phyloP scores from a whole-genome alignment of 768 basidiomycete species.

The Amanita muscaria region DNA sequence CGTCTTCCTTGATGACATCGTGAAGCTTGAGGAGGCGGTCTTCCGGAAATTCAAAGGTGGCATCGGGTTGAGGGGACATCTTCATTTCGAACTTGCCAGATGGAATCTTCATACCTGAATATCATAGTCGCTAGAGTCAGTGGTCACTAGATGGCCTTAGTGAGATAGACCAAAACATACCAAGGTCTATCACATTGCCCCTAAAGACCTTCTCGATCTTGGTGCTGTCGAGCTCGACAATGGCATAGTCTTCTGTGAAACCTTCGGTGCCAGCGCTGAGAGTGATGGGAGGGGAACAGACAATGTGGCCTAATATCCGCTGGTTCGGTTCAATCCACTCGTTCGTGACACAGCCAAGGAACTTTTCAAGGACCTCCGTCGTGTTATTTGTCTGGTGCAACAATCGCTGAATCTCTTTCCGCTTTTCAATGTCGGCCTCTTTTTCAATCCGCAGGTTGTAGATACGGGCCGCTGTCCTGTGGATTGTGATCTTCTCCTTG shows the following conservation, averaged over 20 bases:
- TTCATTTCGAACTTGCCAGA: conserved; percentile 11
- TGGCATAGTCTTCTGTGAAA: conserved; percentile 16
- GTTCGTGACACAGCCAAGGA: conserved; percentile 9
- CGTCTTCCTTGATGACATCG: conserved; percentile 16
- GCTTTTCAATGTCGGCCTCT: conserved; percentile 5
- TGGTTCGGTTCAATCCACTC: conserved; percentile 9
- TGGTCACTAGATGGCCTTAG: too few species aligned
- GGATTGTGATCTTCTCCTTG: not conserved
- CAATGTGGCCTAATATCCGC: conserved; percentile 12
- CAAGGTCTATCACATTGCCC: conserved; percentile 19
- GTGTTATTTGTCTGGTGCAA: conserved; percentile 6
- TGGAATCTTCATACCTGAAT: conserved; percentile 17
- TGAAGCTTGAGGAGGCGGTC: conserved; percentile 22
- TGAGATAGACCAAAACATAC: conserved; percentile 14
- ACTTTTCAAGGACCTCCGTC: conserved; percentile 2
- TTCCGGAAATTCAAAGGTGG: conserved; percentile 20
- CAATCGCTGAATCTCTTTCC: conserved; percentile 8
- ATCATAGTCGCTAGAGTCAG: too few species aligned
- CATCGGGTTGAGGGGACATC: conserved; percentile 16
- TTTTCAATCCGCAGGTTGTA: conserved; percentile 17
- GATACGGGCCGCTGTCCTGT: conserved; percentile 11
- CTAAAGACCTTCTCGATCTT: conserved; percentile 18
- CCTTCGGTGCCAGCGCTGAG: conserved; percentile 6
- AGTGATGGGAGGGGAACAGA: conserved; percentile 12
- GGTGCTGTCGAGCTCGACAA: conserved; percentile 7